Conservation (phyloP, 2,329 filamentous ascomycete species). For the Penicillium sp. region DNA sequence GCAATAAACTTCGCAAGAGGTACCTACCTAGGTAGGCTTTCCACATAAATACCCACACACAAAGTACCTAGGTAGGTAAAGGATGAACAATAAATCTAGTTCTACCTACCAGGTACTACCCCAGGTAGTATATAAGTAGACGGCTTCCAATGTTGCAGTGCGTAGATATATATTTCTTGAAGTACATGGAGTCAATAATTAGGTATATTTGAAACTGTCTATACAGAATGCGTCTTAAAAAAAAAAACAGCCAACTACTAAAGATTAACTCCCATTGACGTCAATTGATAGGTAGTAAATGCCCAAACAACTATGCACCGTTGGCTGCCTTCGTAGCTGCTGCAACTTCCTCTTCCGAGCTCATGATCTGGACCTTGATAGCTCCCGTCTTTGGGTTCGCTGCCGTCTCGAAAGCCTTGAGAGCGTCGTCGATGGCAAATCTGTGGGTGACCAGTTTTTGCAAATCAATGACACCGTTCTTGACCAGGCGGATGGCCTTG, state of each 20-base stretch:
- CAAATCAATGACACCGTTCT: conserved; percentile 79
- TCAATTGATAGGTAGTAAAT: too few species aligned
- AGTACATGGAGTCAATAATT: neutral
- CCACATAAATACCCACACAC: too few species aligned
- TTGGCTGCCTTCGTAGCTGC: conserved; percentile 7
- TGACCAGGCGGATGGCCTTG: conserved; percentile 79
- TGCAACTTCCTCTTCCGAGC: conserved; percentile 35
- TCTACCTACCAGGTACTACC: too few species aligned
- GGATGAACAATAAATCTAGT: too few species aligned
- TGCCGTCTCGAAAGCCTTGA: conserved; percentile 86
- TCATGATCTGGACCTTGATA: conserved; percentile 93
- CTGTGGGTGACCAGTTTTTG: conserved; percentile 82
- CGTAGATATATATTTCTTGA: too few species aligned
- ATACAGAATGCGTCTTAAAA: neutral
- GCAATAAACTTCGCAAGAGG: too few species aligned
- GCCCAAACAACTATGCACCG: conserved; percentile 2
- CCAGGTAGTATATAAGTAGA: too few species aligned
- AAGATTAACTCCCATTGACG: neutral
- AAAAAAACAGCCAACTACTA: neutral
- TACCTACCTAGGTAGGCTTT: too few species aligned
- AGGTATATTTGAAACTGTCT: neutral
- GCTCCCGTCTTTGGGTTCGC: conserved; percentile 84
- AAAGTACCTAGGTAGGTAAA: too few species aligned
- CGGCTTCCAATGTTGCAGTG: too few species aligned
- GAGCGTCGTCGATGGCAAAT: conserved; percentile 77